These are phyloP conservation scores for Aspergillus tanneri DNA, from an alignment of 2,329 filamentous ascomycete species.

Conservation along the genomic window DNA sequence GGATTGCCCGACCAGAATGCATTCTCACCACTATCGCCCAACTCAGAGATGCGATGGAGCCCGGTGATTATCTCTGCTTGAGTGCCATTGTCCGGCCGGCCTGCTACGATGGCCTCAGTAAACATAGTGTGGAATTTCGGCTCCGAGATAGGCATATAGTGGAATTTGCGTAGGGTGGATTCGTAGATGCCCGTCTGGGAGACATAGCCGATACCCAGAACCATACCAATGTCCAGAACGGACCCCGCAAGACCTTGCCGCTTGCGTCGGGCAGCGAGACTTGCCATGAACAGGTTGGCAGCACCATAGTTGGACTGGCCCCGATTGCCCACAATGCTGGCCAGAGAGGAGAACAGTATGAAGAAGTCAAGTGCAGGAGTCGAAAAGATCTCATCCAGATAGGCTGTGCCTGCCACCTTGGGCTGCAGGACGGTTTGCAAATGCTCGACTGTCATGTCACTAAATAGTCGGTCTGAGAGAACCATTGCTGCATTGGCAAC, in stretches of 20 bases:
- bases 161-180: neutral
- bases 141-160: neutral
- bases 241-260: conserved; percentile 4
- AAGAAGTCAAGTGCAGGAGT: conserved; percentile 14
- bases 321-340: conserved; percentile 5
- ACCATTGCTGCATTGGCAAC: conserved; percentile 17
- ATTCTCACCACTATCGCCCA: too few species aligned
- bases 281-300: conserved; percentile 9
- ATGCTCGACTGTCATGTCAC: conserved; percentile 1
- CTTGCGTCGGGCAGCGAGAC: conserved; percentile 1
- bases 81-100: neutral
- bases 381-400: conserved; percentile 12
- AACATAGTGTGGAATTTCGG: conserved; percentile 9
- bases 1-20: too few species aligned
- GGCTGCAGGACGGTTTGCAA: conserved; percentile 2
- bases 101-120: conserved; percentile 10
- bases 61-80: neutral
- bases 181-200: neutral
- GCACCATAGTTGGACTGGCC: conserved; percentile 15
- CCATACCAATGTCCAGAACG: conserved; percentile 5
- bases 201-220: conserved; percentile 7
- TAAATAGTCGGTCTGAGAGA: conserved; percentile 13
- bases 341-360: conserved; percentile 10
- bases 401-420: conserved; percentile 10
- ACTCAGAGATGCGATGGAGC: conserved; percentile 5